phyloP scores from a whole-genome alignment of 805 yeast species.

The Pichia insulana region DNA sequence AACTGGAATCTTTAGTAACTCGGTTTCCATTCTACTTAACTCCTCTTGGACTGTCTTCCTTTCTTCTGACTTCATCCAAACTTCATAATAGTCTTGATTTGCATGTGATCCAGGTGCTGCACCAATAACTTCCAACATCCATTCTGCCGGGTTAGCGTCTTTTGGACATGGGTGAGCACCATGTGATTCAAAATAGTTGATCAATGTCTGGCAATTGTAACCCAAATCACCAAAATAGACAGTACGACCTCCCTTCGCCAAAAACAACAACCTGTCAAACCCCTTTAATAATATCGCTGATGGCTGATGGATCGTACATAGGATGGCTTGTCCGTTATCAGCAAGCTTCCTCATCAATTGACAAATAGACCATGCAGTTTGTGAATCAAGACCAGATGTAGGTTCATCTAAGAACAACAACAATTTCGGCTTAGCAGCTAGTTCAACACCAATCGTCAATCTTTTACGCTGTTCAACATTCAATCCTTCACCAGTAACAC shows the following conservation, averaged over 20 bases:
- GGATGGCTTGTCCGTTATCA: slow-evolving; percentile 44
- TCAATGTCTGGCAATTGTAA: slow-evolving; percentile 42
- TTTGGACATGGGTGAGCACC: slow-evolving; percentile 63
- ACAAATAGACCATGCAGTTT: slow-evolving; percentile 53
- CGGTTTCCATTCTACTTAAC: slow-evolving; percentile 54
- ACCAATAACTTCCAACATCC: slow-evolving; percentile 84
- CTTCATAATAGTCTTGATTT: slow-evolving; percentile 61
- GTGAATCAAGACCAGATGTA: slow-evolving; percentile 52
- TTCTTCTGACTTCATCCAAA: slow-evolving; percentile 68
- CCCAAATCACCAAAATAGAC: slow-evolving; percentile 74
- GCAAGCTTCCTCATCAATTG: slow-evolving; percentile 44
- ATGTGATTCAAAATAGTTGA: slow-evolving; percentile 54
- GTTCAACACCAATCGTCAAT: slow-evolving; percentile 47
- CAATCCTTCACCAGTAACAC: slow-evolving; percentile 41
- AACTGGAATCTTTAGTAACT: slow-evolving; percentile 34
- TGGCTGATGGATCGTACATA: slow-evolving; percentile 79
- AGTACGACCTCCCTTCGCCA: slow-evolving; percentile 64
- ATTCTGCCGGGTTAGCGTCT: slow-evolving; percentile 76
- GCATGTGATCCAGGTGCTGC: slow-evolving; percentile 78
- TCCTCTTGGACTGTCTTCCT: slow-evolving; percentile 49
- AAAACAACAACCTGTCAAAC: slow-evolving; percentile 66
- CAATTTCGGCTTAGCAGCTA: slow-evolving; percentile 47
- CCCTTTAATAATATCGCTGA: slow-evolving; percentile 70
- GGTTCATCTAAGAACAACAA: slow-evolving; percentile 53
- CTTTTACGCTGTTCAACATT: slow-evolving; percentile 49